These are phyloP conservation scores for Anisodus acutangulus DNA, from an alignment of 257 asterid species.

Conservation along the genomic window DNA sequence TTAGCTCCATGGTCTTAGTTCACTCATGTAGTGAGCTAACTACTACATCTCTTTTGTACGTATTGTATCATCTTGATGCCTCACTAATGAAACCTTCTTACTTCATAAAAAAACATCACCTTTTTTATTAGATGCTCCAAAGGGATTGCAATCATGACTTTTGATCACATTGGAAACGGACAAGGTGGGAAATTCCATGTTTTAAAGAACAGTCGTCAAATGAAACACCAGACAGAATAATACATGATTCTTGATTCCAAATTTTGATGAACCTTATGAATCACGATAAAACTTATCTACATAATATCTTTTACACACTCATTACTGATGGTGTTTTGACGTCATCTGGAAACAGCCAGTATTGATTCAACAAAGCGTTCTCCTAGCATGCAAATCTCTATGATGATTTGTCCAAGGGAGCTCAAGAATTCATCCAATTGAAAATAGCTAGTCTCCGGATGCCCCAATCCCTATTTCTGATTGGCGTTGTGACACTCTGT, in stretches of 20 bases:
- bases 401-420: background rate
- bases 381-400: background rate
- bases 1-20: background rate
- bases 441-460: conserved; percentile 1
- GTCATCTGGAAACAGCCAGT: background rate
- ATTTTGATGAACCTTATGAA: background rate
- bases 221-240: conserved; percentile 5
- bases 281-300: background rate
- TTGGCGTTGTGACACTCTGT: background rate
- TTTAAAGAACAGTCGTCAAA: background rate
- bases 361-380: no score
- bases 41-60: background rate
- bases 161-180: background rate
- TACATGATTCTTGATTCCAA: conserved; percentile 8
- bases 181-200: background rate
- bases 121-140: background rate
- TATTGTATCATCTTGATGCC: background rate
- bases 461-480: background rate
- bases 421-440: background rate
- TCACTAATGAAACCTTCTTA: background rate
- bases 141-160: background rate
- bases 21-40: background rate
- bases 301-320: background rate
- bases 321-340: background rate
- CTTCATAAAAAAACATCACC: background rate